These are phyloP conservation scores for Nannochloris sp. DNA, from an alignment of 139 green algal genomes.

Conservation along the genomic window DNA sequence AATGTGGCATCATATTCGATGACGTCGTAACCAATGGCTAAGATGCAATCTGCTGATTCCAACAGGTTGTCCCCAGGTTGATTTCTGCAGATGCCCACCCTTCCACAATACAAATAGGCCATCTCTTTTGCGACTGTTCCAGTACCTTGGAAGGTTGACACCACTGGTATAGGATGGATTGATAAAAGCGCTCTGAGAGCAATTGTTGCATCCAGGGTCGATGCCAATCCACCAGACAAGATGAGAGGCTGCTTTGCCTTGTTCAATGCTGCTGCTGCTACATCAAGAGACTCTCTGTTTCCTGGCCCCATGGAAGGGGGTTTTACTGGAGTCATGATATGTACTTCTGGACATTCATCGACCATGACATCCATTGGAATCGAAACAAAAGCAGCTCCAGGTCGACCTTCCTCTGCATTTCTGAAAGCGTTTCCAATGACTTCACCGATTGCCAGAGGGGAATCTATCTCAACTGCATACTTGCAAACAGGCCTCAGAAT, in stretches of 20 bases:
- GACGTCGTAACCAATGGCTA: slow-evolving; percentile 8
- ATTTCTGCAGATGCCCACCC: slow-evolving; percentile 7
- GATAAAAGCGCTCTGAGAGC: slow-evolving; percentile 1
- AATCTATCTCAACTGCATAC: slow-evolving; percentile 4
- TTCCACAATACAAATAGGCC: slow-evolving; percentile 9
- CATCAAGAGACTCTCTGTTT: neutral
- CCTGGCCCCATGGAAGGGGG: neutral
- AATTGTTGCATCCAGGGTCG: neutral
- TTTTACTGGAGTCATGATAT: neutral
- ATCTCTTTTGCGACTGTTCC: slow-evolving; percentile 10
- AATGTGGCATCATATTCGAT: slow-evolving; percentile 11
- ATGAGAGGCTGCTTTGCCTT: slow-evolving; percentile 1
- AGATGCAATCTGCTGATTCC: slow-evolving; percentile 9
- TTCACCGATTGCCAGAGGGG: slow-evolving; percentile 5
- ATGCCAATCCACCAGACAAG: slow-evolving; percentile 9
- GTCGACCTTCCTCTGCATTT: slow-evolving; percentile 9
- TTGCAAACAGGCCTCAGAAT: slow-evolving; percentile 14
- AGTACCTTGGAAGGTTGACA: slow-evolving; percentile 12
- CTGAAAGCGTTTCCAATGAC: slow-evolving; percentile 10
- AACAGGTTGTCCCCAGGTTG: slow-evolving; percentile 10
- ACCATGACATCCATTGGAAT: slow-evolving; percentile 11
- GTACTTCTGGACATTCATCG: neutral
- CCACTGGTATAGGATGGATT: slow-evolving; percentile 1
- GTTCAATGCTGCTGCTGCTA: slow-evolving; percentile 4
- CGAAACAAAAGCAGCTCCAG: slow-evolving; percentile 10